Conservation (phyloP, 2,329 filamentous ascomycete genomes). For the Talaromyces albobiverticillius region DNA sequence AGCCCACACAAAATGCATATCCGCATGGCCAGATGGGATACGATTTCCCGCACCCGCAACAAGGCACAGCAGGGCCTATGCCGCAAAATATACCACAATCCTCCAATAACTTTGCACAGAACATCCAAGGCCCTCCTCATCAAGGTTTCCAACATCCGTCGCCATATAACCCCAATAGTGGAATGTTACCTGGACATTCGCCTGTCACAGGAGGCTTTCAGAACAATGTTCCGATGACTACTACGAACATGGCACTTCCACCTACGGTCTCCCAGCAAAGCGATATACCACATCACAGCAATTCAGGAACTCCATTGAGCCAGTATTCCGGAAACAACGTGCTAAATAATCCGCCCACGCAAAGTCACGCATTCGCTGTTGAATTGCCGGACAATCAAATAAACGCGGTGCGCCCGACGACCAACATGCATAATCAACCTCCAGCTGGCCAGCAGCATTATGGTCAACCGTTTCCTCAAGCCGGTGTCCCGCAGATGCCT, state of each 20-base stretch:
- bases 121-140: neutral
- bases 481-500: neutral
- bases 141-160: neutral
- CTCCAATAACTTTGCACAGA: neutral
- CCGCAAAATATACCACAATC: neutral
- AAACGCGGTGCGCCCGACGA: neutral
- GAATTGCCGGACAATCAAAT: slow-evolving; percentile 13
- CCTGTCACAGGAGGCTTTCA: neutral
- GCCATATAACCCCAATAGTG: neutral
- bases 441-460: neutral
- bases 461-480: slow-evolving; percentile 1
- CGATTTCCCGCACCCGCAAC: slow-evolving; percentile 1
- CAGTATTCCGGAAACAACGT: neutral
- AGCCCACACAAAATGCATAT: neutral
- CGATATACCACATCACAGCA: neutral
- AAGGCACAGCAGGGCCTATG: neutral
- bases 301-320: neutral
- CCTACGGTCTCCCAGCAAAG: neutral
- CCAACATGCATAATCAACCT: neutral
- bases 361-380: slow-evolving; percentile 10
- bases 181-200: neutral
- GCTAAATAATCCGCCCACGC: neutral
- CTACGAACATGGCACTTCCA: neutral
- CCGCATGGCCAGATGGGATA: neutral
- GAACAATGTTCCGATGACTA: slow-evolving; percentile 3